Percentiles rank a stretch among this genome's conserved stretches.
Evolutionary conservation across 2,329 filamentous ascomycete species (phyloP).

Genomic region (Monosporascus sp.): DNA sequence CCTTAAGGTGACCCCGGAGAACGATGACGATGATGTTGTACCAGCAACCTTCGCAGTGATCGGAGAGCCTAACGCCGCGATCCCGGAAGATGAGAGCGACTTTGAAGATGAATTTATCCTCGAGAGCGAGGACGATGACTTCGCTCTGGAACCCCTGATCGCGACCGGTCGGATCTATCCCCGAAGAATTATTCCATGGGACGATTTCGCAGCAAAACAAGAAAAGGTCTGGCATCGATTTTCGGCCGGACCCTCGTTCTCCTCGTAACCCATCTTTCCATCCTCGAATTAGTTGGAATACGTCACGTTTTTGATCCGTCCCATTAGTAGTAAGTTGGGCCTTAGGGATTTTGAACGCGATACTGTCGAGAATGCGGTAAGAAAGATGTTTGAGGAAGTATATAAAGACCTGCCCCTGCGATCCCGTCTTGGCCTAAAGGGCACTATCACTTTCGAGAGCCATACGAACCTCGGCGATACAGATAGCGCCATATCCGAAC

Average conservation of each 20-base stretch:
- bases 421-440: slow-evolving; percentile 23
- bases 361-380: slow-evolving; percentile 30
- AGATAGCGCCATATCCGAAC: slow-evolving; percentile 17
- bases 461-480: slow-evolving; percentile 26
- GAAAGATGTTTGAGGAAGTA: slow-evolving; percentile 24
- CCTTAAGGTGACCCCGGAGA: too few species aligned
- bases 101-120: too few species aligned
- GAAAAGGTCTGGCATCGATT: slow-evolving; percentile 26
- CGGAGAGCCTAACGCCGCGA: too few species aligned
- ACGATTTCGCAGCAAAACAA: slow-evolving; percentile 8
- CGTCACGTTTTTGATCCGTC: slow-evolving; percentile 21
- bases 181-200: slow-evolving; percentile 29
- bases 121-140: too few species aligned
- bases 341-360: slow-evolving; percentile 30
- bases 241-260: slow-evolving; percentile 16
- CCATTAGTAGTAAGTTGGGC: slow-evolving; percentile 29
- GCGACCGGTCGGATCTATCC: slow-evolving; percentile 28
- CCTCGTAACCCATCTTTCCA: slow-evolving; percentile 23
- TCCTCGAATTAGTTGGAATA: slow-evolving; percentile 29
- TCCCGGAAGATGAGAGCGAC: too few species aligned
- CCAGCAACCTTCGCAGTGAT: too few species aligned
- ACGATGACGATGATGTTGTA: too few species aligned
- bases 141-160: too few species aligned
- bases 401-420: slow-evolving; percentile 23
- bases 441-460: slow-evolving; percentile 31